These are phyloP conservation scores for Eragrostis nindensis DNA, from an alignment of 176 grass and related monocot species.

Conservation along the genomic window DNA sequence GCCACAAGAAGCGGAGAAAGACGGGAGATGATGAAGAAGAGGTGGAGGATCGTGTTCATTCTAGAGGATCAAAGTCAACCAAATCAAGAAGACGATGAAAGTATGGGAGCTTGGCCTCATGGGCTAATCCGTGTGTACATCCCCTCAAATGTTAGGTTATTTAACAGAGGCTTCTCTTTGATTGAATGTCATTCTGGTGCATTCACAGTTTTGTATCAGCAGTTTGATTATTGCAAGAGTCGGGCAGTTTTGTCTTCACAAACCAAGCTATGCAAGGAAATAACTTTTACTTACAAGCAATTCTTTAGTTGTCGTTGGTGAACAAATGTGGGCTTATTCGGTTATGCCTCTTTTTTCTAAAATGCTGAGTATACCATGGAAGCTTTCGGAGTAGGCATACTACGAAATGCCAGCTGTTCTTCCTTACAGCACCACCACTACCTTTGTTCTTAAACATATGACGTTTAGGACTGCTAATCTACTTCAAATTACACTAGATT, in stretches of 20 bases:
- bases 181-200: not conserved
- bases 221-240: not conserved
- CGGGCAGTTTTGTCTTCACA: not conserved
- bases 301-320: not conserved
- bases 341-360: not conserved
- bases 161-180: not conserved
- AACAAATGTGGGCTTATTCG: not conserved
- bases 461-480: too few relatives aligned
- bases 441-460: too few relatives aligned
- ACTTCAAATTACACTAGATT: too few relatives aligned
- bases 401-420: not conserved
- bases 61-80: slow-evolving; percentile 38
- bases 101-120: not conserved
- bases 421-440: too few relatives aligned
- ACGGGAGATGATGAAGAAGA: slow-evolving; percentile 65
- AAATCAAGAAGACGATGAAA: slow-evolving; percentile 62
- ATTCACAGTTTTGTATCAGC: not conserved
- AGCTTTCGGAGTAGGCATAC: not conserved
- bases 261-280: not conserved
- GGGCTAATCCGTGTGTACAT: slow-evolving; percentile 27
- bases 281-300: not conserved
- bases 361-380: not conserved
- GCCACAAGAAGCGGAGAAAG: slow-evolving; percentile 60
- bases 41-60: slow-evolving; percentile 36
- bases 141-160: not conserved